Base-by-base conservation (phyloP, 1,139 yeast genomes). In the Pichia sp. region DNA sequence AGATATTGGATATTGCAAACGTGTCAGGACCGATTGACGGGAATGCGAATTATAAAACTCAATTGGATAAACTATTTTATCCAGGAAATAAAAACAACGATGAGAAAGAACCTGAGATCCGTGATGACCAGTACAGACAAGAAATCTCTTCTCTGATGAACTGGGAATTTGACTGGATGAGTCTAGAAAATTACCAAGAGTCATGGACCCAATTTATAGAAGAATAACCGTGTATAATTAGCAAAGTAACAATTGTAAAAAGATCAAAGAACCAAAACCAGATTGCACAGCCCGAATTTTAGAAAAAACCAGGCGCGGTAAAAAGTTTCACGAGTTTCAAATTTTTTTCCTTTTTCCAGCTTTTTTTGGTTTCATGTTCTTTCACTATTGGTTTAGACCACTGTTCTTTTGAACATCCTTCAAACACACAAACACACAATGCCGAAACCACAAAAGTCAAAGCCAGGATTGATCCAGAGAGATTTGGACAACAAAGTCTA, bases 401-500 rank as follows among this genome's bases (percentile, higher is more conserved):
- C 27, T 7, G 7, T 10, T 24, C 27, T 24, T 24, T 24, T 24
- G 27, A 24, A 24, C 27, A 8, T 24, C 7, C 27, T 8, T 10
- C 27, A 24, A 10, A 8, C 27, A 24, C 10, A 24, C 27, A 24
- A 24, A 24, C 27, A 24, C 7, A 24, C n/a, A 19, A 43, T 40
- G 42, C 45, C 51, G 27, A 47, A 45, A 28, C 44, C 31, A 20
- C 46, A 38, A 18, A 45, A 45, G 30, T 38, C 44, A 1, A 59
- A 57, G 38, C 50, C 47, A 3, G 64, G 64, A 4, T 38, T 51
- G 4, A 49, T 62, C 28, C 65, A 62, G 33, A 53, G 61, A 51
- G 66, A 61, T 34, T 48, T 61, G 46, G 67, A 63, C 39, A 61
- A 62, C 17, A 61, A 58, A 35, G 65, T 65, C 7, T 59, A 61